Percentiles rank a stretch among this genome's conserved stretches.
phyloP scores from a whole-genome alignment of 2,329 filamentous ascomycete genomes.

The Apiospora pterosperma region DNA sequence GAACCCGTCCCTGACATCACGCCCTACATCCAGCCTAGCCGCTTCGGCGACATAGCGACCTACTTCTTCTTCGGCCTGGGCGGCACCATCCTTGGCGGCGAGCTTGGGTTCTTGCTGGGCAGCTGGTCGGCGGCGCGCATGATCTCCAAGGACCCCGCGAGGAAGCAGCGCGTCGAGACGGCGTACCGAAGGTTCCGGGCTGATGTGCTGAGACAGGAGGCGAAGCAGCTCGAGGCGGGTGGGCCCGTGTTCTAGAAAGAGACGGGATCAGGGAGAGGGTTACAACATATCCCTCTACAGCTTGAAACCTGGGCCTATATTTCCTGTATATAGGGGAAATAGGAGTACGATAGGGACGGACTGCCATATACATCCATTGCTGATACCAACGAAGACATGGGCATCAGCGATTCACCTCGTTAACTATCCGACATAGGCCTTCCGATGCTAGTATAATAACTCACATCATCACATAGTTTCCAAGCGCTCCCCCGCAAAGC shows the following conservation, averaged over 20 bases:
- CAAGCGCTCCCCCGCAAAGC: too few species aligned
- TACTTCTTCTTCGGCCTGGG: slow-evolving; percentile 61
- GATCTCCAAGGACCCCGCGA: slow-evolving; percentile 51
- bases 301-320: too few species aligned
- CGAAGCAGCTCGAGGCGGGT: slow-evolving; percentile 48
- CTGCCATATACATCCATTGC: too few species aligned
- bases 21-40: slow-evolving; percentile 52
- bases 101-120: slow-evolving; percentile 58
- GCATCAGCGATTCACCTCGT: too few species aligned
- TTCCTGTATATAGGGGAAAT: too few species aligned
- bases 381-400: too few species aligned
- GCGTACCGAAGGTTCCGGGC: slow-evolving; percentile 61
- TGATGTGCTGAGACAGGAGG: slow-evolving; percentile 59
- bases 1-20: slow-evolving; percentile 61
- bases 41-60: slow-evolving; percentile 56
- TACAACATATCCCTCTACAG: too few species aligned
- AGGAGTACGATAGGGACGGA: too few species aligned
- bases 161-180: slow-evolving; percentile 54
- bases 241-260: slow-evolving; percentile 22
- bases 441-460: too few species aligned
- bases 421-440: too few species aligned
- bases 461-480: too few species aligned
- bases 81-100: slow-evolving; percentile 62
- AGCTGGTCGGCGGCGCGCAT: slow-evolving; percentile 48
- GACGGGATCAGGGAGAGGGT: too few species aligned